phyloP scores from a whole-genome alignment of 208 protist genomes.

The Crithidia expoeki region DNA sequence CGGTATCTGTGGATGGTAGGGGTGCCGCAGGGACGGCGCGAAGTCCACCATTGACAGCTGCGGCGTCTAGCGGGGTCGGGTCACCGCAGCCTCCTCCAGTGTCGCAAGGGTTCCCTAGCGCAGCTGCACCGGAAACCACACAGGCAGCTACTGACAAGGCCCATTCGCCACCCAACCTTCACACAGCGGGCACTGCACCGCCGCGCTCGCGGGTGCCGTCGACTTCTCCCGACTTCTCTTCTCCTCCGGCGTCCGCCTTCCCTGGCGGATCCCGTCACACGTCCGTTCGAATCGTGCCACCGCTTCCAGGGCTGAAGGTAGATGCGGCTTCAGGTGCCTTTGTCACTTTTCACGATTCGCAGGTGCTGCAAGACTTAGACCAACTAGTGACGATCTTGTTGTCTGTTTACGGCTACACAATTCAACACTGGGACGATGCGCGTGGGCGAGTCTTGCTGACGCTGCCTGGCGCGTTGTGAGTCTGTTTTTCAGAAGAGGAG shows the following conservation, averaged over 20 bases:
- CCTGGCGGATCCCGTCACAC: not conserved
- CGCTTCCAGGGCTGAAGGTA: conserved; percentile 46
- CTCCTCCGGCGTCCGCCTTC: not conserved
- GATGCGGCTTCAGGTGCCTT: conserved; percentile 24
- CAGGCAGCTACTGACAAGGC: too few species aligned
- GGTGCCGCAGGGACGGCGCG: too few species aligned
- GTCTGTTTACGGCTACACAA: conserved; percentile 61
- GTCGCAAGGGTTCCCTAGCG: too few species aligned
- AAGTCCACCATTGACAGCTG: not conserved
- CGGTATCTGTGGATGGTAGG: too few species aligned
- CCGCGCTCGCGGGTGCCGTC: not conserved
- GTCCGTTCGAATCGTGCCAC: conserved; percentile 41
- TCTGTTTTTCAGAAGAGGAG: not conserved
- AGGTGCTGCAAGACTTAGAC: conserved; percentile 54
- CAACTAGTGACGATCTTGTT: conserved; percentile 65
- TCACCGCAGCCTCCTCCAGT: too few species aligned
- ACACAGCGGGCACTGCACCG: too few species aligned
- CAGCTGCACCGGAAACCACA: too few species aligned
- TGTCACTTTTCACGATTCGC: conserved; percentile 31
- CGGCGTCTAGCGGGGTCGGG: not conserved
- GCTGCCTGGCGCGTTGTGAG: conserved; percentile 25
- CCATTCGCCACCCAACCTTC: too few species aligned
- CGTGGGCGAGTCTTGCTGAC: conserved; percentile 60
- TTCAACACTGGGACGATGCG: conserved; percentile 69
- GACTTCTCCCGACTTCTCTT: too few species aligned